Evolutionary conservation across 108 stramenopile genomes (phyloP).

Genomic region (Cyclotella sp.): DNA sequence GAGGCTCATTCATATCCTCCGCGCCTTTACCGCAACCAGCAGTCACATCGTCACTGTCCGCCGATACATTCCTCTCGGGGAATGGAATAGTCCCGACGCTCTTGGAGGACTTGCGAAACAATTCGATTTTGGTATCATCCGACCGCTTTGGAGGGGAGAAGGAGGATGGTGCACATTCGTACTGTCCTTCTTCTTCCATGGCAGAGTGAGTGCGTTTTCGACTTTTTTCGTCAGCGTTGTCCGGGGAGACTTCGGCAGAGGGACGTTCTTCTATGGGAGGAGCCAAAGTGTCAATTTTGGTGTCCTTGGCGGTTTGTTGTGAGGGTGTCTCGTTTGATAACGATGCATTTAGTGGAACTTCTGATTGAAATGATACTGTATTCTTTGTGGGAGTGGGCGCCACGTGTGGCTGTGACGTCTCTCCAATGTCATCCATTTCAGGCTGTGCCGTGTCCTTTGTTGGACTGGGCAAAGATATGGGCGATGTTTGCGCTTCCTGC

Average conservation of each 20-base stretch:
- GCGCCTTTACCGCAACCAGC: not conserved
- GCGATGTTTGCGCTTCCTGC: no score
- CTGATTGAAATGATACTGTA: not conserved
- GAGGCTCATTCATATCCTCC: not conserved
- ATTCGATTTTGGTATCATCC: conserved; percentile 13
- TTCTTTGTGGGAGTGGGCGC: no score
- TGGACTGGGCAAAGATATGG: no score
- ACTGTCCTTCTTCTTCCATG: conserved; percentile 6
- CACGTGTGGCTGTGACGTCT: no score
- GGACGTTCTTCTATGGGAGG: conserved; percentile 5
- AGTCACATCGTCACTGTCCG: conserved; percentile 29
- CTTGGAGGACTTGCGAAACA: conserved; percentile 10
- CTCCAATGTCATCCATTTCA: no score
- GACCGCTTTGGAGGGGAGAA: not conserved
- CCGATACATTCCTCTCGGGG: conserved; percentile 28
- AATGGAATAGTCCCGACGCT: not conserved
- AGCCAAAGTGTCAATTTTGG: not conserved
- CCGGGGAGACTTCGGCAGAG: conserved; percentile 31
- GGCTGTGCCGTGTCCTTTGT: no score
- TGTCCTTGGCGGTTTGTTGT: not conserved
- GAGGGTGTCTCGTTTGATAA: not conserved
- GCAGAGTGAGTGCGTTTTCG: conserved; percentile 17
- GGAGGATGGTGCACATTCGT: not conserved
- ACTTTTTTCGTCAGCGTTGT: not conserved
- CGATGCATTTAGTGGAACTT: not conserved